These are phyloP conservation scores for Magnusiomyces ingens DNA, from an alignment of 1,139 yeast genomes.

Conservation along the genomic window DNA sequence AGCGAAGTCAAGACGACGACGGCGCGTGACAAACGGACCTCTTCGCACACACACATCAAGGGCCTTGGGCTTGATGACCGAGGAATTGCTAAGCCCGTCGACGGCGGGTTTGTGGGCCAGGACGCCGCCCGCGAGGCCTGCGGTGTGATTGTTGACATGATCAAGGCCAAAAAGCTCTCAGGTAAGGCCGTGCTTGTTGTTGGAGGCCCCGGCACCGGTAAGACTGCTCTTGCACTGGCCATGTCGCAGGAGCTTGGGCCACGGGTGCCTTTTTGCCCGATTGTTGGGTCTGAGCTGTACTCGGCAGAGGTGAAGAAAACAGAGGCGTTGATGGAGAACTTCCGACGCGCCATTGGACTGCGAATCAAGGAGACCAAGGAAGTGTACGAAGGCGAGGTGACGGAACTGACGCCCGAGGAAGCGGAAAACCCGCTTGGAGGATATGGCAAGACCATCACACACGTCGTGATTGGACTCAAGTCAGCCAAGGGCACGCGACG, in stretches of 20 bases:
- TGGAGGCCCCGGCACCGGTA: constrained; percentile 98
- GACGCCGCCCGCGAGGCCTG: constrained; percentile 94
- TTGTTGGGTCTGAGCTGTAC: constrained; percentile 90
- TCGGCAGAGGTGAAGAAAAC: constrained; percentile 98
- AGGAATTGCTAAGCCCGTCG: constrained; percentile 77
- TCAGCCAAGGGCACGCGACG: constrained; percentile 95
- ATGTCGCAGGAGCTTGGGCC: constrained; percentile 97
- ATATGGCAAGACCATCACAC: constrained; percentile 92
- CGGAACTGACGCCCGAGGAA: constrained; percentile 94
- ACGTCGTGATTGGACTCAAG: constrained; percentile 89
- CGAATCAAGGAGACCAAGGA: constrained; percentile 96
- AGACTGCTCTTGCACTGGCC: constrained; percentile 93
- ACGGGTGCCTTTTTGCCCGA: constrained; percentile 96
- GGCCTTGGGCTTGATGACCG: constrained; percentile 91
- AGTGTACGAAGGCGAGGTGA: constrained; percentile 97
- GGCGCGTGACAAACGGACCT: constrained; percentile 66
- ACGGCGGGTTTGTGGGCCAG: constrained; percentile 96
- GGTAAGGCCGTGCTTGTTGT: constrained; percentile 95
- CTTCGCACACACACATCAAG: constrained; percentile 95
- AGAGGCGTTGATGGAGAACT: constrained; percentile 94
- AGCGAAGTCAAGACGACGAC: constrained; percentile 67
- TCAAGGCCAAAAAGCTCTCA: constrained; percentile 87
- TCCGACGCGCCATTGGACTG: constrained; percentile 91
- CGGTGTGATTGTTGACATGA: constrained; percentile 89
- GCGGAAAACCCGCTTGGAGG: constrained; percentile 97